phyloP scores from a whole-genome alignment of 768 basidiomycete species.

The Dioszegia hungarica region DNA sequence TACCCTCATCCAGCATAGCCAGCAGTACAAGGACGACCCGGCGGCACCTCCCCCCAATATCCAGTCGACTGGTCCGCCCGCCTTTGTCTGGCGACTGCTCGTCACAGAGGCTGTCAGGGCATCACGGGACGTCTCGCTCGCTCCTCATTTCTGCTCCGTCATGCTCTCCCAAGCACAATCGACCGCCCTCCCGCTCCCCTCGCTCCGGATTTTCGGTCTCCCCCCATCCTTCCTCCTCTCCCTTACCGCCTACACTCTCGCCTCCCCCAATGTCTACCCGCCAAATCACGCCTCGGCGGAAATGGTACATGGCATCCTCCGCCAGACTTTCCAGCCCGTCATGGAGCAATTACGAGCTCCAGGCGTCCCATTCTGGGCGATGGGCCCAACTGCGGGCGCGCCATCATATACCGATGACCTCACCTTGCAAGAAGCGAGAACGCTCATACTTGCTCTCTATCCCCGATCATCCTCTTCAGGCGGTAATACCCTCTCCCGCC shows the following conservation, averaged over 20 bases:
- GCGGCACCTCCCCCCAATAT: slow-evolving; percentile 39
- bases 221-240: slow-evolving; percentile 38
- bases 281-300: slow-evolving; percentile 21
- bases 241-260: slow-evolving; percentile 38
- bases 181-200: slow-evolving; percentile 36
- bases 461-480: slow-evolving; percentile 30
- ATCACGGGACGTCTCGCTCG: slow-evolving; percentile 45
- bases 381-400: slow-evolving; percentile 21
- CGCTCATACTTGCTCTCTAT: slow-evolving; percentile 42
- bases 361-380: slow-evolving; percentile 33
- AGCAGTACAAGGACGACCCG: slow-evolving; percentile 40
- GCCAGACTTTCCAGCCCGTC: slow-evolving; percentile 31
- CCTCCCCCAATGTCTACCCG: slow-evolving; percentile 34
- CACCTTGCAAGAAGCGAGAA: slow-evolving; percentile 40
- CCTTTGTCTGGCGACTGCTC: slow-evolving; percentile 47
- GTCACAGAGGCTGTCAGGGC: slow-evolving; percentile 44
- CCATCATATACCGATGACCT: slow-evolving; percentile 36
- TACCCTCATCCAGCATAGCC: slow-evolving; percentile 33
- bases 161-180: slow-evolving; percentile 33
- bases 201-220: slow-evolving; percentile 36
- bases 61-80: slow-evolving; percentile 32
- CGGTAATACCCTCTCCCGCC: slow-evolving; percentile 19
- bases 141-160: slow-evolving; percentile 45
- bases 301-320: slow-evolving; percentile 25
- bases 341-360: slow-evolving; percentile 35